These are phyloP conservation scores for Mortierella sp. DNA, from an alignment of 371 early-diverging fungal species.

Conservation along the genomic window DNA sequence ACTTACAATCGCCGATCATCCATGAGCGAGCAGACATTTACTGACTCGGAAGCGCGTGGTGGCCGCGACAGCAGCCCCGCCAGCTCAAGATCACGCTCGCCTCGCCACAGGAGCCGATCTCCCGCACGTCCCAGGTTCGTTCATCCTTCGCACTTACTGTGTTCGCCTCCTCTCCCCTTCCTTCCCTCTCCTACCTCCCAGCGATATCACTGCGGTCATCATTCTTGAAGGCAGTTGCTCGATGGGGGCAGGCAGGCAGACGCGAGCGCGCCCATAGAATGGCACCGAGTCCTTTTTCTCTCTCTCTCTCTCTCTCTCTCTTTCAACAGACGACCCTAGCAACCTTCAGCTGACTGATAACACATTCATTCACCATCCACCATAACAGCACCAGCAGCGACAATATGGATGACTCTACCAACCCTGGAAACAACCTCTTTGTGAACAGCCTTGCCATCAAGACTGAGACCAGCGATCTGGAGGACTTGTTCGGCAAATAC, in stretches of 20 bases:
- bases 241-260: too few relatives aligned
- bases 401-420: slow-evolving; percentile 57
- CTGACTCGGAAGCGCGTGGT: slow-evolving; percentile 29
- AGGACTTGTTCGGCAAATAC: slow-evolving; percentile 78
- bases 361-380: background rate
- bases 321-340: background rate
- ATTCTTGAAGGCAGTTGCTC: too few relatives aligned
- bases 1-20: background rate
- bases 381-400: slow-evolving; percentile 21
- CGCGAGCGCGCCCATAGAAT: too few relatives aligned
- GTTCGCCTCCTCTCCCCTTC: too few relatives aligned
- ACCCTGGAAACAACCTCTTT: slow-evolving; percentile 84
- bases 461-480: slow-evolving; percentile 72
- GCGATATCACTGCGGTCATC: too few relatives aligned
- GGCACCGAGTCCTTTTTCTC: background rate
- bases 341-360: slow-evolving; percentile 10
- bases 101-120: slow-evolving; percentile 40
- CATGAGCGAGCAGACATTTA: slow-evolving; percentile 39
- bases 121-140: slow-evolving; percentile 39
- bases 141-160: too few relatives aligned
- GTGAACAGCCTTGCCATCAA: slow-evolving; percentile 76
- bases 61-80: slow-evolving; percentile 34
- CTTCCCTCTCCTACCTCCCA: background rate
- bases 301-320: background rate
- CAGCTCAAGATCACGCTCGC: slow-evolving; percentile 33